Conservation (phyloP, 202 grass and related monocot species). For the Digitaria exilis region DNA sequence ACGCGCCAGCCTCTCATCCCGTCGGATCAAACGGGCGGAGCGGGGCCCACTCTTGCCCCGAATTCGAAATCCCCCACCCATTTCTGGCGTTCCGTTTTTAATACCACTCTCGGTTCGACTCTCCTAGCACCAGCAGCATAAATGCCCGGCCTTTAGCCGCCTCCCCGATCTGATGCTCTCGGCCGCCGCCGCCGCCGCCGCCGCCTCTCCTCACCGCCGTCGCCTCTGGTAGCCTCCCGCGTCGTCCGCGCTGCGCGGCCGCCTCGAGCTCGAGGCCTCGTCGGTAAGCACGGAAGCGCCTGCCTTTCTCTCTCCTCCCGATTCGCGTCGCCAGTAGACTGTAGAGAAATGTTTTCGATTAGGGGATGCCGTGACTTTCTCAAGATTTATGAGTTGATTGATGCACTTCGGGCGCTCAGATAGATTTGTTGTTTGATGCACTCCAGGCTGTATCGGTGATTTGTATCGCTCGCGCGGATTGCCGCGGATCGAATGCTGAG, state of each 20-base stretch:
- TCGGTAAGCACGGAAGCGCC: constrained; percentile 13
- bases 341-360: neutral
- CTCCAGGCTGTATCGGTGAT: constrained; percentile 34
- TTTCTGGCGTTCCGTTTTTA: constrained; percentile 36
- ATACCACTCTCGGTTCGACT: constrained; percentile 33
- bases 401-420: constrained; percentile 30
- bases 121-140: constrained; percentile 6
- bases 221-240: neutral
- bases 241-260: constrained; percentile 8
- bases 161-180: constrained; percentile 40
- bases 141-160: constrained; percentile 36
- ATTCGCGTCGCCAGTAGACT: neutral
- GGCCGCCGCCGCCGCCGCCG: neutral
- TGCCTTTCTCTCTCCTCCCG: neutral
- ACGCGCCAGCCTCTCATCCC: neutral
- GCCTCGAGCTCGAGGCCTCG: neutral
- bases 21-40: neutral
- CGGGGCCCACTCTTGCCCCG: constrained; percentile 14
- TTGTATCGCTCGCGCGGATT: neutral
- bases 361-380: neutral
- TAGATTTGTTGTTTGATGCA: neutral
- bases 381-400: neutral
- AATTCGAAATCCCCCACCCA: constrained; percentile 41
- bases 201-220: neutral
- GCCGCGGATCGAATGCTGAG: constrained; percentile 4